These are phyloP conservation scores for Coemansia umbellata DNA, from an alignment of 192 early-diverging fungal genomes.

Conservation along the genomic window DNA sequence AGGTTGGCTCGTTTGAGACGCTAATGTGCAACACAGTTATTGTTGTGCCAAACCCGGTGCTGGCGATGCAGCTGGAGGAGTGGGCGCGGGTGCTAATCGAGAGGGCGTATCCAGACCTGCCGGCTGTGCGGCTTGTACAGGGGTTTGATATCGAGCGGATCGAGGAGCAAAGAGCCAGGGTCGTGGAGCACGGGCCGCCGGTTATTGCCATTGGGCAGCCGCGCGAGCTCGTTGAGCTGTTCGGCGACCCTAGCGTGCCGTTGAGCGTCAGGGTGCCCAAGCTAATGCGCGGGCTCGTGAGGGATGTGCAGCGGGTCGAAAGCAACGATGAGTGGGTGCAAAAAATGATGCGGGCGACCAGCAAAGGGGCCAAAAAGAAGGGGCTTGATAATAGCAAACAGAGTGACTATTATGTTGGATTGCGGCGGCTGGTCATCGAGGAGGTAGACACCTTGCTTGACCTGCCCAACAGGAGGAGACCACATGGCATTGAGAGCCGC, in stretches of 20 bases:
- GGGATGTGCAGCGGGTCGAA: background rate
- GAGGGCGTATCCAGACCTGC: conserved; percentile 9
- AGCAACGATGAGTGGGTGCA: background rate
- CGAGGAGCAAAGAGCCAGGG: conserved; percentile 8
- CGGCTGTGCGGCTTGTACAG: conserved; percentile 9
- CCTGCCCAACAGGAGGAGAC: conserved; percentile 15
- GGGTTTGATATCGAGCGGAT: conserved; percentile 19
- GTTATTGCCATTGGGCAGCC: conserved; percentile 27
- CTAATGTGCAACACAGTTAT: conserved; percentile 13
- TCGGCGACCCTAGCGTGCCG: background rate
- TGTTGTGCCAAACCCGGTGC: conserved; percentile 40
- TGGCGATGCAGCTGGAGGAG: conserved; percentile 34
- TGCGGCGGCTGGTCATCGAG: conserved; percentile 34
- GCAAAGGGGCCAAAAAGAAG: background rate
- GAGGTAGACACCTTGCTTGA: conserved; percentile 39
- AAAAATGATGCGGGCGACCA: background rate
- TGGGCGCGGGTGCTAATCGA: conserved; percentile 14
- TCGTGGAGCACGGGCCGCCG: conserved; percentile 41
- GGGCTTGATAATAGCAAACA: background rate
- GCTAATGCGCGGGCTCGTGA: background rate
- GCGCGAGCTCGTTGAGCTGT: conserved; percentile 11
- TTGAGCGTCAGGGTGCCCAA: background rate
- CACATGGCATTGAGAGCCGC: conserved; percentile 9
- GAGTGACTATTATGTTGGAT: background rate
- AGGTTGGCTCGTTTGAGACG: background rate